Base-by-base conservation (phyloP, 306 rosid species). In the Luffa aegyptiaca region DNA sequence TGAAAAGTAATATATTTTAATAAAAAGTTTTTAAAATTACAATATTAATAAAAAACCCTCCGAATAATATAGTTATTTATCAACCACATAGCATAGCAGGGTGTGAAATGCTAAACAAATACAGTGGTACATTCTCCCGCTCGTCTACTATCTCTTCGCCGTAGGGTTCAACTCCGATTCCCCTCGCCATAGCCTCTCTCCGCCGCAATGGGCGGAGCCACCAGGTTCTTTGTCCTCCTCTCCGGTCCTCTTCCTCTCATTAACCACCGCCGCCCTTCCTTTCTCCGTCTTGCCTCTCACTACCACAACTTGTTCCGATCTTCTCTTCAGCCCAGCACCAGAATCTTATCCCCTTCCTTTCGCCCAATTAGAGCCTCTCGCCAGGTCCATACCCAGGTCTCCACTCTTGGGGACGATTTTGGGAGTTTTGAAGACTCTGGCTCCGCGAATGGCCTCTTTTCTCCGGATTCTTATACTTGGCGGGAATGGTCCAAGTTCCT, bases 401-500 rank as follows among this genome's bases (percentile, higher is more conserved):
- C 85, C 42, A 18, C 89, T 44, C 4, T 53, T 13, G 52, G 82
- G 46, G 76, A 81, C 68, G 85, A 76, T 48, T 75, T 37, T 21
- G 62, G 41, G 31, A 36, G 20, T 68, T 76, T 58, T 46, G 35
- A 46, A 16, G 81, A 42, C 44, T 81, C 75, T 26, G 51, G 26
- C 39, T 53, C 74, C 84, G 16, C 63, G 11, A 70, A 48, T 64
- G 52, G 81, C n/a, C 33, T 61, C 41, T 52, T 68, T 61, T 55
- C 80, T 16, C 65, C 26, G 18, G 17, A 52, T 63, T 56, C 79
- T 2, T 84, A 81, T 51, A 87, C 86, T 1, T 92, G 90, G 89
- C 90, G 89, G 16, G 97, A 94, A 73, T 90, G 89, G 90, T 82
- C 92, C 49, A 49, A 73, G 55, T 86, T 95, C 52, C 78, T 91